Conservation (phyloP, 768 basidiomycete genomes). For the Phaeotremella skinneri region DNA sequence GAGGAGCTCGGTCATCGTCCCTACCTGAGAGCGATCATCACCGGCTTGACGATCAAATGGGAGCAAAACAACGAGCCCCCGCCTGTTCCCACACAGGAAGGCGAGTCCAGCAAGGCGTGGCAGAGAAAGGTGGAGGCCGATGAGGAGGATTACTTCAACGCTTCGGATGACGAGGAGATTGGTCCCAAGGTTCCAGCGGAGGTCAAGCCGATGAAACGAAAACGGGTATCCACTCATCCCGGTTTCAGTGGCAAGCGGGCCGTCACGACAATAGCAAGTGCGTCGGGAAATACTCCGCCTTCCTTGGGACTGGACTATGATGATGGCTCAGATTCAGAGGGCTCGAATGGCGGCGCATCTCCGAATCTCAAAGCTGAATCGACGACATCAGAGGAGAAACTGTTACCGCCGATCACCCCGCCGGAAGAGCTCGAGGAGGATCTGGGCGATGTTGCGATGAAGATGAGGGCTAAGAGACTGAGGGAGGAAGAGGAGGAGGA, state of each 20-base stretch:
- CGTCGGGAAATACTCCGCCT: background rate
- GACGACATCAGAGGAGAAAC: slow-evolving; percentile 3
- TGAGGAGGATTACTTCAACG: slow-evolving; percentile 93
- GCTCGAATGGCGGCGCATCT: slow-evolving; percentile 25
- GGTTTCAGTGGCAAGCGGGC: slow-evolving; percentile 54
- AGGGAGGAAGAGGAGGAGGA: slow-evolving; percentile 67
- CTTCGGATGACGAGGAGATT: slow-evolving; percentile 68
- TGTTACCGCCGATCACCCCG: slow-evolving; percentile 51
- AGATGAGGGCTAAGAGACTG: slow-evolving; percentile 68
- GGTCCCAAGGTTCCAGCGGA: slow-evolving; percentile 26
- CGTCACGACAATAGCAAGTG: background rate
- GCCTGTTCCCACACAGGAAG: slow-evolving; percentile 33
- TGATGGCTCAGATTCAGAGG: slow-evolving; percentile 49
- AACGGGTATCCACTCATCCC: slow-evolving; percentile 58
- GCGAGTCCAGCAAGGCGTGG: slow-evolving; percentile 25
- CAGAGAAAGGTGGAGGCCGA: slow-evolving; percentile 63
- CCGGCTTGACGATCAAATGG: slow-evolving; percentile 55
- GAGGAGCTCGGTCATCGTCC: slow-evolving; percentile 66
- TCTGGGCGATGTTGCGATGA: slow-evolving; percentile 53
- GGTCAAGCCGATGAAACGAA: slow-evolving; percentile 29
- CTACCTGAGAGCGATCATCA: slow-evolving; percentile 57
- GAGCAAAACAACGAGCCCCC: slow-evolving; percentile 82
- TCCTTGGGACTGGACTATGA: slow-evolving; percentile 47
- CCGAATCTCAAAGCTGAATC: slow-evolving; percentile 25
- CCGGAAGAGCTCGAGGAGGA: slow-evolving; percentile 50